Conservation (phyloP, 2,329 filamentous ascomycete species). For the Hypoxylon sp. region DNA sequence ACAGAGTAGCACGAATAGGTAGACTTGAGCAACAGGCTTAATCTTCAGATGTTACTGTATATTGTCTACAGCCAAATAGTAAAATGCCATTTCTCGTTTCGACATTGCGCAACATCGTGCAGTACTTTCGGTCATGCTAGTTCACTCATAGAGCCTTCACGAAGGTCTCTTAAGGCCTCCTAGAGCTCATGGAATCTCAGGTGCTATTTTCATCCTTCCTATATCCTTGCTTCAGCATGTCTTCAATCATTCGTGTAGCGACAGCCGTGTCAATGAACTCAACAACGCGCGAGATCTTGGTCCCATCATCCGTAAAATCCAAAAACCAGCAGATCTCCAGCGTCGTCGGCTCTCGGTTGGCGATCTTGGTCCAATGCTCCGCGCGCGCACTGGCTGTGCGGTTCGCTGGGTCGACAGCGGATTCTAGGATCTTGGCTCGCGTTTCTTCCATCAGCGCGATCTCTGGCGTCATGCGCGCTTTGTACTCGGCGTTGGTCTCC, state of each 20-base stretch:
- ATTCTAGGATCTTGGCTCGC: constrained; percentile 1
- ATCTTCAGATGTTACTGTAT: too few species aligned
- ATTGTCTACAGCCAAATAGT: too few species aligned
- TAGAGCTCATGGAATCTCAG: too few species aligned
- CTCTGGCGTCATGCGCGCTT: constrained; percentile 18
- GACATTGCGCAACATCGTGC: too few species aligned
- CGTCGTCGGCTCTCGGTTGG: background rate
- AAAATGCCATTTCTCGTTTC: too few species aligned
- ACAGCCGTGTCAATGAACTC: constrained; percentile 9
- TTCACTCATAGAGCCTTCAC: too few species aligned
- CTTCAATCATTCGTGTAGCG: background rate
- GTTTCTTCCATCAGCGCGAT: background rate
- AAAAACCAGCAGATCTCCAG: constrained; percentile 25
- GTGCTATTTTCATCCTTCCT: too few species aligned
- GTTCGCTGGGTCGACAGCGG: constrained; percentile 7
- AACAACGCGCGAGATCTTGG: constrained; percentile 18
- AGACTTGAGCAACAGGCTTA: too few species aligned
- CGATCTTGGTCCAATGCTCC: constrained; percentile 10
- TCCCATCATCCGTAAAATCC: constrained; percentile 20
- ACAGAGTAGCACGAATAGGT: too few species aligned
- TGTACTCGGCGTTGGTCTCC: constrained; percentile 19
- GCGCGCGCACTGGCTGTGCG: constrained; percentile 10
- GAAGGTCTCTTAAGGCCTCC: too few species aligned
- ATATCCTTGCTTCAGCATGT: background rate
- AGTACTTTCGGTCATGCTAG: too few species aligned